Base-by-base conservation (phyloP, 176 grass and related monocot species). In the Aegilops speltoides region DNA sequence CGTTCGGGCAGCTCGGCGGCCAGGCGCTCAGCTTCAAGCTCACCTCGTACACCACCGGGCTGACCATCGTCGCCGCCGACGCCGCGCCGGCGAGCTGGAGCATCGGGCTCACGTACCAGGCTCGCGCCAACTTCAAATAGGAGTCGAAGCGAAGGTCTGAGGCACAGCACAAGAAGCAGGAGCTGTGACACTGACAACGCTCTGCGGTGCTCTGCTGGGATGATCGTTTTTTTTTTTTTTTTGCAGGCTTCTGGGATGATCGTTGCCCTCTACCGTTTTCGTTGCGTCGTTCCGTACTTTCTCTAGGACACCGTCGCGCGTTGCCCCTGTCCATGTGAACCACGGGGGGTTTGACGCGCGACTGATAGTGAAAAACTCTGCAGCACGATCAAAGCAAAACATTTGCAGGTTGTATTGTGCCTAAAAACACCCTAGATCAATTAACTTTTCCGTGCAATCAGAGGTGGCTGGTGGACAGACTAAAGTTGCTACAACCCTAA, bases 1-100 rank as follows among this genome's bases (percentile, higher is more conserved):
- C 97, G 46, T 96, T 96, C 63, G 83, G 88, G 24, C 65, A 72
- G 61, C 86, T 98, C 37, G 92, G 79, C 0, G 92, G 88, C 2
- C 59, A 88, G 82, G 60, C 82, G 2, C 88, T 98, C 71, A 92
- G 88, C 85, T 98, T 98, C 87, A 89, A 90, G 88, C 59, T 94
- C 79, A 83, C 88, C 7, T 94, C 94, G 29, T 94, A 87, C 83
- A 88, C 97, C 76, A 91, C 94, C 2, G 13, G 59, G 7, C 65
- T 94, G 84, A 99, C 90, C 48, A 45, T 99, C 78, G 0, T 94
- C 33, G 89, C 89, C 4, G 20, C 16, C 34, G 10, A 87, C 8
- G 92, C 91, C 22, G 77, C 85, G 25, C 97, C 97, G 26, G 3
- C 90, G 7, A 79, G n/a, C 75, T 99, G 97, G 92, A 36, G 32